Evolutionary conservation across 768 basidiomycete species (phyloP).

Genomic region (Hebeloma cylindrosporum): DNA sequence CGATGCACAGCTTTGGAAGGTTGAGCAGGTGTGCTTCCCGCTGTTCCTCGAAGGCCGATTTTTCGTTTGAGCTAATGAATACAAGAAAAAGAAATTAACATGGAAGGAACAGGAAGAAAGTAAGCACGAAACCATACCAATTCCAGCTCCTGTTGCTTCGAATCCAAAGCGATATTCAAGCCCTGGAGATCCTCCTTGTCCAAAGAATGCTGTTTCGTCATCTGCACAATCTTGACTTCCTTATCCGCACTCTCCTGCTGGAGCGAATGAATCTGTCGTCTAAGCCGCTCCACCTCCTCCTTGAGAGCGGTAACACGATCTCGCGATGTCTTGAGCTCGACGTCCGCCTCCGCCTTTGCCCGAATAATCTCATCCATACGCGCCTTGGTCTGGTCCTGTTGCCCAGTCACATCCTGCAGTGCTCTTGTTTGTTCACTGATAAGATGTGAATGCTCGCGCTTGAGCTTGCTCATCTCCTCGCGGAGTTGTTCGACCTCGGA

Average conservation of each 20-base stretch:
- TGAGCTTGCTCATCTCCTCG: constrained; percentile 53
- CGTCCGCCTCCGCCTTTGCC: constrained; percentile 56
- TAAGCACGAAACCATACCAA: constrained; percentile 54
- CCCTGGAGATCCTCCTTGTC: constrained; percentile 78
- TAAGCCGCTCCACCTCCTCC: constrained; percentile 59
- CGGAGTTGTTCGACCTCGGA: constrained; percentile 53
- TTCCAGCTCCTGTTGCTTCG: constrained; percentile 93
- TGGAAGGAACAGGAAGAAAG: constrained; percentile 1
- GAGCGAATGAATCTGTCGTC: constrained; percentile 64
- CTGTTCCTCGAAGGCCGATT: constrained; percentile 54
- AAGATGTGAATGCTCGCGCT: constrained; percentile 53
- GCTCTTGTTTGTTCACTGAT: constrained; percentile 48
- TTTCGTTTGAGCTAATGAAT: constrained; percentile 76
- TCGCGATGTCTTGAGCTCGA: constrained; percentile 45
- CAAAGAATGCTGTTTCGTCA: constrained; percentile 63
- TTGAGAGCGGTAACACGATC: constrained; percentile 51
- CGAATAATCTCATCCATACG: constrained; percentile 51
- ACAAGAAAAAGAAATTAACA: constrained; percentile 8
- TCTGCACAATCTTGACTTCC: constrained; percentile 75
- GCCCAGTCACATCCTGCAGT: constrained; percentile 45
- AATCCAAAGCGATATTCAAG: constrained; percentile 89
- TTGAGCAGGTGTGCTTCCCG: constrained; percentile 55
- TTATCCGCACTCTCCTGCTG: constrained; percentile 83
- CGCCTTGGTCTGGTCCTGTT: constrained; percentile 45
- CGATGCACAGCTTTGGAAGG: constrained; percentile 42